phyloP scores from a whole-genome alignment of 2,329 filamentous ascomycete species.

The Stylonectria norvegica region DNA sequence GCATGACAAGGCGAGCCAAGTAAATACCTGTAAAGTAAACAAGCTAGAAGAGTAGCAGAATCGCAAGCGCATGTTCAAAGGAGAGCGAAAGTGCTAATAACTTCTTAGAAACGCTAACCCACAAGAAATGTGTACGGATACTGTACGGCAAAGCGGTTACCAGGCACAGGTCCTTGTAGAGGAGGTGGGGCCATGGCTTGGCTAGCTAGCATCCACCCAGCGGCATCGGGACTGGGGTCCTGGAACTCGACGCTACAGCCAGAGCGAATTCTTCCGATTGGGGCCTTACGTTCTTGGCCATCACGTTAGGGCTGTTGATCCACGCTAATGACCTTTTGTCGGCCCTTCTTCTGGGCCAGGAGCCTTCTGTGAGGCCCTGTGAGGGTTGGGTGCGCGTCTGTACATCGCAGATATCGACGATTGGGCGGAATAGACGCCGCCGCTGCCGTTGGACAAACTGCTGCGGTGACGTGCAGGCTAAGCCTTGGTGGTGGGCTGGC shows the following conservation, averaged over 20 bases:
- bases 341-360: conserved; percentile 4
- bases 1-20: no score
- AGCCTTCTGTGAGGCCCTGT: neutral
- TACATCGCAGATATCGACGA: conserved; percentile 17
- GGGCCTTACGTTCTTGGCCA: conserved; percentile 18
- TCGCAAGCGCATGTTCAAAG: no score
- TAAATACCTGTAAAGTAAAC: no score
- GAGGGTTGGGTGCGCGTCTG: conserved; percentile 20
- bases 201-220: conserved; percentile 23
- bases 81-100: no score
- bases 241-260: conserved; percentile 13
- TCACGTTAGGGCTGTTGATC: conserved; percentile 28
- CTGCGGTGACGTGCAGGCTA: conserved; percentile 11
- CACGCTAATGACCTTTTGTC: conserved; percentile 33
- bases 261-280: conserved; percentile 32
- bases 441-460: conserved; percentile 9
- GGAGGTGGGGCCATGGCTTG: no score
- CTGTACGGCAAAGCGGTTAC: no score
- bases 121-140: no score
- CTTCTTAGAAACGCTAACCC: no score
- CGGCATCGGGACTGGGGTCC: conserved; percentile 9
- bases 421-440: conserved; percentile 33
- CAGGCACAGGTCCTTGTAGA: no score
- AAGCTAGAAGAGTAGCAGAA: no score
- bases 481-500: conserved; percentile 13